phyloP scores from a whole-genome alignment of 352 stramenopile genomes.

The Globisporangium emineosum region DNA sequence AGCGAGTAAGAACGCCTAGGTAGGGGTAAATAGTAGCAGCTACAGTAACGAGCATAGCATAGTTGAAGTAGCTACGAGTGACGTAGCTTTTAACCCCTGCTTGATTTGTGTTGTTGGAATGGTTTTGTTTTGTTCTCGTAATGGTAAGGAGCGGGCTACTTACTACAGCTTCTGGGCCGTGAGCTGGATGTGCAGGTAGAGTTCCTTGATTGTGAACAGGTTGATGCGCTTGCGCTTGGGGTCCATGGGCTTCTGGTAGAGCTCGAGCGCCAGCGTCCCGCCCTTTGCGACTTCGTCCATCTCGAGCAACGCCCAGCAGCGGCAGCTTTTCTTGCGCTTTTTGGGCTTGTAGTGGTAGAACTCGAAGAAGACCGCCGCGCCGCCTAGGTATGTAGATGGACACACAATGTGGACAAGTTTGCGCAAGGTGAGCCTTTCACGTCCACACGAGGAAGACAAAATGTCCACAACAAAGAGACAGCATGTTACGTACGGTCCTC shows the following conservation, averaged over 20 bases:
- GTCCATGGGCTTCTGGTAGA: conserved; percentile 75
- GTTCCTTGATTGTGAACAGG: conserved; percentile 71
- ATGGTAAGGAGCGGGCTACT: neutral
- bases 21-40: neutral
- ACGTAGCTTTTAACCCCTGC: too few species aligned
- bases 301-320: conserved; percentile 70
- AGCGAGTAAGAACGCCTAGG: conserved; percentile 24
- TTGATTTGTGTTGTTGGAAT: too few species aligned
- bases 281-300: conserved; percentile 53
- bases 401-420: neutral
- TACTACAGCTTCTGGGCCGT: conserved; percentile 21
- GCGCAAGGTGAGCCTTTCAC: neutral
- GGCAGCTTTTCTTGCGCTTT: conserved; percentile 75
- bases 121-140: neutral
- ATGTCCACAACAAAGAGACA: neutral
- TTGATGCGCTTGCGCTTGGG: conserved; percentile 60
- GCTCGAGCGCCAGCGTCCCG: conserved; percentile 39
- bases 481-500: conserved; percentile 31
- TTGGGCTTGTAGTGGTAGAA: conserved; percentile 77
- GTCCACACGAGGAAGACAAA: neutral
- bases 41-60: neutral
- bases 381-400: conserved; percentile 24
- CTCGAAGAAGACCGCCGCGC: conserved; percentile 61
- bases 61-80: too few species aligned
- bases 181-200: conserved; percentile 60